phyloP scores from a whole-genome alignment of 805 yeast species.

The Teunomyces aglyptinius region DNA sequence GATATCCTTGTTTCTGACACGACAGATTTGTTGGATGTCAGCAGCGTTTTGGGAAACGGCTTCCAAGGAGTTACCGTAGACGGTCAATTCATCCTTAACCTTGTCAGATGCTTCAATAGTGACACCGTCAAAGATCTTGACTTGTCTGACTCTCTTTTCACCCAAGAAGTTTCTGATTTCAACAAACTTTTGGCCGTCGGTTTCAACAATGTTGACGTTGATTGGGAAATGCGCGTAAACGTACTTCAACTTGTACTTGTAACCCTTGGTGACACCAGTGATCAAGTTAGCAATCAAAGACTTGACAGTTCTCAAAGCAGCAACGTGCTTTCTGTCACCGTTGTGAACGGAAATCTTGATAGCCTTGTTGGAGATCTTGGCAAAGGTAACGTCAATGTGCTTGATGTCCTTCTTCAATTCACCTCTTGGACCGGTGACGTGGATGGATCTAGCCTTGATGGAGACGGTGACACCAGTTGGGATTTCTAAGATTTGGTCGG shows the following conservation, averaged over 20 bases:
- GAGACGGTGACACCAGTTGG: slow-evolving; percentile 92
- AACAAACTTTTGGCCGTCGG: slow-evolving; percentile 69
- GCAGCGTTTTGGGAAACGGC: slow-evolving; percentile 98
- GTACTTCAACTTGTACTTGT: slow-evolving; percentile 99
- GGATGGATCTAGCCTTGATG: slow-evolving; percentile 87
- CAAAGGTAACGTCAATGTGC: slow-evolving; percentile 94
- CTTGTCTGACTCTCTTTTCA: slow-evolving; percentile 94
- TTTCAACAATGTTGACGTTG: slow-evolving; percentile 87
- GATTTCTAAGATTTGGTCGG: slow-evolving; percentile 76
- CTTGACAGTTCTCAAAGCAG: slow-evolving; percentile 98
- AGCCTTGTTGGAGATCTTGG: slow-evolving; percentile 66
- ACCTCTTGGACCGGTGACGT: slow-evolving; percentile 98
- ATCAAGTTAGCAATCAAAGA: slow-evolving; percentile 90
- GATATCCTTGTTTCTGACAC: slow-evolving; percentile 99
- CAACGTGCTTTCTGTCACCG: slow-evolving; percentile 99
- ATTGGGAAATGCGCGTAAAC: slow-evolving; percentile 99
- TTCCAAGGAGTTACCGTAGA: slow-evolving; percentile 95
- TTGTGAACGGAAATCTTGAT: slow-evolving; percentile 92
- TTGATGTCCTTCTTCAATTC: slow-evolving; percentile 82
- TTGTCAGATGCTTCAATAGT: slow-evolving; percentile 72
- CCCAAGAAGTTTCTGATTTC: slow-evolving; percentile 99
- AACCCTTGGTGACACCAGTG: slow-evolving; percentile 99
- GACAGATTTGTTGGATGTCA: slow-evolving; percentile 95
- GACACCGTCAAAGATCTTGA: slow-evolving; percentile 88
- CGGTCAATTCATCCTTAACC: slow-evolving; percentile 92